A percentile compares a stretch with the other conserved stretches of the same genome.
These are phyloP conservation scores for Fragaria iinumae DNA, from an alignment of 306 rosid genomes.

Conservation along the genomic window DNA sequence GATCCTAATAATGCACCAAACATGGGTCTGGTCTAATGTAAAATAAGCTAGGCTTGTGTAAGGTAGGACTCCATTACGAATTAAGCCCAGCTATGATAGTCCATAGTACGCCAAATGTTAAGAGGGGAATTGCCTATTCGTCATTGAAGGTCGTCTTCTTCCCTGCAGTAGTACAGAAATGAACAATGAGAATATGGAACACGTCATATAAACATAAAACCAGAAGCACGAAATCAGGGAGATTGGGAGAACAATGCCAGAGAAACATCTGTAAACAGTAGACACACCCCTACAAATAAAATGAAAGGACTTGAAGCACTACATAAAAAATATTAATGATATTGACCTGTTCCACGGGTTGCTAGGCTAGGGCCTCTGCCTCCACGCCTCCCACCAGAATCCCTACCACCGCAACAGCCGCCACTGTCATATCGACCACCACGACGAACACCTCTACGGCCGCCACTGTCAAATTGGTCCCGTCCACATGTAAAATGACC, in stretches of 20 bases:
- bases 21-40: too few species aligned
- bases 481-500: constrained; percentile 13
- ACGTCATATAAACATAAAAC: too few species aligned
- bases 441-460: constrained; percentile 3
- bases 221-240: too few species aligned
- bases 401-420: constrained; percentile 14
- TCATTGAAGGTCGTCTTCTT: constrained; percentile 46
- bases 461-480: too few species aligned
- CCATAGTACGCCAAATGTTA: neutral
- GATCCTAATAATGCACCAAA: too few species aligned
- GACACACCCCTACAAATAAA: too few species aligned
- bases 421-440: constrained; percentile 28
- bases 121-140: constrained; percentile 5
- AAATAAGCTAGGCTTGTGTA: too few species aligned
- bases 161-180: constrained; percentile 24
- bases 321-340: too few species aligned
- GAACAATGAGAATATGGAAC: neutral
- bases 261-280: too few species aligned
- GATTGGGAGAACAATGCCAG: too few species aligned
- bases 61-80: too few species aligned
- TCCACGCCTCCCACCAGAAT: constrained; percentile 38
- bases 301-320: neutral
- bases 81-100: too few species aligned
- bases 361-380: constrained; percentile 45
- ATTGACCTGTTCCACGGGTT: constrained; percentile 36